These are phyloP conservation scores for Starmerella stigmatis DNA, from an alignment of 805 yeast species.

Conservation along the genomic window DNA sequence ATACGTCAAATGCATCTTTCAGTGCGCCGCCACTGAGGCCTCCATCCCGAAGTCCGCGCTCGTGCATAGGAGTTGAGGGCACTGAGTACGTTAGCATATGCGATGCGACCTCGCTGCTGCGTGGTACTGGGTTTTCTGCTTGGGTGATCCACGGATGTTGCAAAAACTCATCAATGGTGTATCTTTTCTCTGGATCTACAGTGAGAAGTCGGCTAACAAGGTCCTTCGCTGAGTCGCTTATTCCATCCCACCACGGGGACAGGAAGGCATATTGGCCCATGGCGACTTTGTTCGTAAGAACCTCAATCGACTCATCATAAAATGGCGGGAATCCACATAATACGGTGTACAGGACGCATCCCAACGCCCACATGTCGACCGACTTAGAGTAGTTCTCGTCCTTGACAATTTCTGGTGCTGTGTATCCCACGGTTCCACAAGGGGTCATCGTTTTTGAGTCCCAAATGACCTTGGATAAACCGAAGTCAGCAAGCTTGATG, in stretches of 20 bases:
- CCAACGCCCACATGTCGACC: slow-evolving; percentile 98
- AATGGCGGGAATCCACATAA: slow-evolving; percentile 98
- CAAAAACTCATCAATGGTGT: slow-evolving; percentile 61
- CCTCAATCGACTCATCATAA: slow-evolving; percentile 70
- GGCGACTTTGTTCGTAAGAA: slow-evolving; percentile 68
- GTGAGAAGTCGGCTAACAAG: slow-evolving; percentile 58
- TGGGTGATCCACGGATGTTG: slow-evolving; percentile 65
- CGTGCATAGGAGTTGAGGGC: slow-evolving; percentile 19
- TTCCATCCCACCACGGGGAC: slow-evolving; percentile 86
- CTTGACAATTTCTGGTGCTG: slow-evolving; percentile 95
- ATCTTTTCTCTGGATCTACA: slow-evolving; percentile 58
- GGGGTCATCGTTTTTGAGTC: slow-evolving; percentile 88
- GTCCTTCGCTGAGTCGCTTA: slow-evolving; percentile 54
- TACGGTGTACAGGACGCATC: slow-evolving; percentile 87
- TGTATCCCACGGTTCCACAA: slow-evolving; percentile 96
- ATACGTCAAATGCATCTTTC: slow-evolving; percentile 77
- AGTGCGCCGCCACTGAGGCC: slow-evolving; percentile 74
- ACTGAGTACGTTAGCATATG: slow-evolving; percentile 7
- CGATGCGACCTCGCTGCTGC: slow-evolving; percentile 12
- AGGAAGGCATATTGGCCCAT: slow-evolving; percentile 65
- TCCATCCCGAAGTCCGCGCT: slow-evolving; percentile 29
- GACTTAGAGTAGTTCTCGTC: slow-evolving; percentile 87
- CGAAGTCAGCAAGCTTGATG: slow-evolving; percentile 91
- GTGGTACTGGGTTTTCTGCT: slow-evolving; percentile 16
- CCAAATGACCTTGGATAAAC: slow-evolving; percentile 83